Evolutionary conservation across 768 basidiomycete genomes (phyloP), one percentile per base, ranked within the genome.

Genomic region (Kwoniella mangroviensis): DNA sequence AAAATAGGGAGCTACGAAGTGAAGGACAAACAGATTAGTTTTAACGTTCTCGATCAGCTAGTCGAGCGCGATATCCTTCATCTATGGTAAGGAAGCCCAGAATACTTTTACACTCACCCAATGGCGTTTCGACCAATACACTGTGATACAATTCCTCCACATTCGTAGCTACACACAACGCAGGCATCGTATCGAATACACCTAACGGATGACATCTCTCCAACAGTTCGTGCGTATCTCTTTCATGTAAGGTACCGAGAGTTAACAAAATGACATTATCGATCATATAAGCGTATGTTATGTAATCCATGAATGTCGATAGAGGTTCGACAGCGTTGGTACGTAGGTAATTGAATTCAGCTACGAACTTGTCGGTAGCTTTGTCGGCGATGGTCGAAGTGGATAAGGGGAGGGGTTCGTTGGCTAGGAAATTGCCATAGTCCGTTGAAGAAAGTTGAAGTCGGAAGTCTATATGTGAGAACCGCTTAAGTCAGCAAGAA

Each of bases 241-340:
- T 88, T 84, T 98, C 95, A 79, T 98, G 95, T 42, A 99, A 85
- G 0, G 96, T 98, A 22, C 97, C 97, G 17, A 97, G 95, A 72
- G 98, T 99, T 79, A 99, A 87, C 63, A 99, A 87, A 69, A 99
- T 90, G 78, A 99, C 92, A 83, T 99, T 99, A 88, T 99, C 97
- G 81, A 99, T 98, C 97, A 99, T 99, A 85, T 98, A 99, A 40
- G 90, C 94, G 74, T 84, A 98, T 92, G 95, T 98, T 85, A 99
- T 92, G 83, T 98, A 99, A 79, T 98, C 97, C 70, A 99, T 86
- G 82, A 99, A 98, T 78, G 90, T 96, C 81, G 89, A 88, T 66
- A 99, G 84, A 1, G 96, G 93, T 70, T 92, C 91, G 34, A 94
- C 92, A 4, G 97, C 90, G 84, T 98, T 98, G 76, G 86, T 91